Evolutionary conservation across 805 yeast species (phyloP), one percentile per base, ranked within the genome.

Genomic region (Wickerhamiella sergipiensis): DNA sequence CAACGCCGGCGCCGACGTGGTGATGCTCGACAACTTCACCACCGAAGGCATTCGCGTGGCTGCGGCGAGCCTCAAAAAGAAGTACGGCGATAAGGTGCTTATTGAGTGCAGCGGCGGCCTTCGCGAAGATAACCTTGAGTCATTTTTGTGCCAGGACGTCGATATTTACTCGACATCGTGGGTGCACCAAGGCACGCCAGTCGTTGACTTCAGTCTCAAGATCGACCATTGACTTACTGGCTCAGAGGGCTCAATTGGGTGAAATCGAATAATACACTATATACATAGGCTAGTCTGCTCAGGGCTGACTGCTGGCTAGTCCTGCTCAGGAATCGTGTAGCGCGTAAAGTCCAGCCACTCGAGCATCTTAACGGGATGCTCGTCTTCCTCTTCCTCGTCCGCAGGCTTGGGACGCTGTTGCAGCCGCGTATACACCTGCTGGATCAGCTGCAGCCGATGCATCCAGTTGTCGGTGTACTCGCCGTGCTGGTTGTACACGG

Each of bases 81-180:
- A 71, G 57, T 85, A 85, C 79, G 59, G 63, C 3, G 61, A 57
- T 18, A 60, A 57, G 47, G 87, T 85, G 58, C 66, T 86, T 55
- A 72, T 89, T 48, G 97, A 89, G 67, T 89, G 97, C 67, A 81
- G 90, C 50, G 97, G 97, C 21, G 97, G 97, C 0, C 74, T 89
- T 56, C 83, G 84, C 2, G 69, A 80, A 57, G 73, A 76, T 3
- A 89, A 89, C 64, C 68, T 89, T 51, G 66, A 69, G 24, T 65
- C 72, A 6, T 90, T 76, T 61, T 71, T 89, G 59, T 80, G 88
- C 58, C 76, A 83, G 53, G 86, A 83, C 52, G 80, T 89, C 53
- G 97, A 89, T 59, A 81, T 89, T 56, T 90, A 88, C 71, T 83
- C 94, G 38, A 90, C 97, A 1, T 82, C 94, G 18, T 79, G 88